Evolutionary conservation across 495 filamentous ascomycete species (phyloP).

Genomic region (Neurospora tetrasperma): DNA sequence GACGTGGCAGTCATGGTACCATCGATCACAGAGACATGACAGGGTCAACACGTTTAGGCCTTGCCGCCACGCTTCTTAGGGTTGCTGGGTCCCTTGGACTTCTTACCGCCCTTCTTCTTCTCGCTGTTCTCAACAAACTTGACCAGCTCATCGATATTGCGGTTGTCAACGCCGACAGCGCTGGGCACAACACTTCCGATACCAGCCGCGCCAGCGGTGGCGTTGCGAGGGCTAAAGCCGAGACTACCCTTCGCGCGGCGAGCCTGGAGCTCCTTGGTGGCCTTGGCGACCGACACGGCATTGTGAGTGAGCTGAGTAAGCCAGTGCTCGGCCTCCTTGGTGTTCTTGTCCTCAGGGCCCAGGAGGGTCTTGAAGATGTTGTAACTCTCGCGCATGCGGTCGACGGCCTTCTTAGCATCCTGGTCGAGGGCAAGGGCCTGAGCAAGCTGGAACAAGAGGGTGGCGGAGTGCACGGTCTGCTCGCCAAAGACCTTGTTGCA

Average conservation of each 20-base stretch:
- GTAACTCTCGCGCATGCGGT: constrained; percentile 87
- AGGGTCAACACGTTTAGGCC: constrained; percentile 1
- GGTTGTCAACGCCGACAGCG: constrained; percentile 5
- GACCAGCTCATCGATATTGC: constrained; percentile 17
- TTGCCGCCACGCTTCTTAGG: constrained; percentile 53
- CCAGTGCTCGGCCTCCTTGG: constrained; percentile 89
- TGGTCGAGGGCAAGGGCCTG: constrained; percentile 90
- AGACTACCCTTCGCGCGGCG: constrained; percentile 50
- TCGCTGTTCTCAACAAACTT: constrained; percentile 15
- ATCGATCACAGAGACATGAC: neutral
- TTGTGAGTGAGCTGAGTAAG: constrained; percentile 92
- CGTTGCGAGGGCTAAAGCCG: constrained; percentile 37
- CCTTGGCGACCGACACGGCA: constrained; percentile 85
- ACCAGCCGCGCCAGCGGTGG: constrained; percentile 31
- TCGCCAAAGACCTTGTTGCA: constrained; percentile 83
- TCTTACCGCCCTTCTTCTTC: constrained; percentile 43
- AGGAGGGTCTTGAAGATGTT: constrained; percentile 84
- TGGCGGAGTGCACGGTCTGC: constrained; percentile 85
- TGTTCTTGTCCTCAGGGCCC: constrained; percentile 84
- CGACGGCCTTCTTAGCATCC: constrained; percentile 80
- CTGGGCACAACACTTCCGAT: constrained; percentile 16
- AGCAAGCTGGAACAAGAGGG: constrained; percentile 90
- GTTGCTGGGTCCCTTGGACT: constrained; percentile 55
- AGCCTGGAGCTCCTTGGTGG: constrained; percentile 74
- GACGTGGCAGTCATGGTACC: neutral